A percentile compares a stretch with the other conserved stretches of the same genome.
Evolutionary conservation across 495 filamentous ascomycete genomes (phyloP).

Genomic region (Aspergillus bertholletiae): DNA sequence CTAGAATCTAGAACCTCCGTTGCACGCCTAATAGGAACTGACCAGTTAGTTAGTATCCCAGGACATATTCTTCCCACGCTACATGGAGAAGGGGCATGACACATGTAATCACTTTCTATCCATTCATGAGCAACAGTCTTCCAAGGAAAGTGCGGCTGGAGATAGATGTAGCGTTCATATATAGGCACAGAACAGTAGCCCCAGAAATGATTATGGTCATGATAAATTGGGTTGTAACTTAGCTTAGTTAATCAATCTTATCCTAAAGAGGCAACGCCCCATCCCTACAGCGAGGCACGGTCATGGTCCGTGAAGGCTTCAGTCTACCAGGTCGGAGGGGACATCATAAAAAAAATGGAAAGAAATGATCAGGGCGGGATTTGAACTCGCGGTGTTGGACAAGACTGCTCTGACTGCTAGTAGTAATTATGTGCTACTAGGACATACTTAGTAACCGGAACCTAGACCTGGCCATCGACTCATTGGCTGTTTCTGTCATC

Average conservation of each 20-base stretch:
- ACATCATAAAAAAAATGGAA: background rate
- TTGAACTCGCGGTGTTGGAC: background rate
- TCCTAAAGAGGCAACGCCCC: background rate
- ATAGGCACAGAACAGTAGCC: too few relatives aligned
- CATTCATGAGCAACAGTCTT: background rate
- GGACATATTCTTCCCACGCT: too few relatives aligned
- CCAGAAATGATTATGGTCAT: too few relatives aligned
- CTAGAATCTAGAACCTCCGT: too few relatives aligned
- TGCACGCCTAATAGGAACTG: too few relatives aligned
- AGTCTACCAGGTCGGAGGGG: too few relatives aligned
- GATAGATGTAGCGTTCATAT: background rate
- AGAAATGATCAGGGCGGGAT: background rate
- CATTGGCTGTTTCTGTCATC: background rate
- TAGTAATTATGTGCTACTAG: too few relatives aligned
- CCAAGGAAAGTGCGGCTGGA: background rate
- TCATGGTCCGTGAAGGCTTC: background rate
- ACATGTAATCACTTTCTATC: too few relatives aligned
- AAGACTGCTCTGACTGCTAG: too few relatives aligned
- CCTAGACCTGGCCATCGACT: background rate
- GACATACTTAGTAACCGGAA: background rate
- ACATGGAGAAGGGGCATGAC: too few relatives aligned
- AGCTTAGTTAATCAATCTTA: background rate
- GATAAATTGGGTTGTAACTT: too few relatives aligned
- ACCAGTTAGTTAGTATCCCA: too few relatives aligned
- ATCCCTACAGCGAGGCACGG: background rate